Conservation (phyloP, 1,284 basidiomycete genomes). For the Marasmius fiardii region DNA sequence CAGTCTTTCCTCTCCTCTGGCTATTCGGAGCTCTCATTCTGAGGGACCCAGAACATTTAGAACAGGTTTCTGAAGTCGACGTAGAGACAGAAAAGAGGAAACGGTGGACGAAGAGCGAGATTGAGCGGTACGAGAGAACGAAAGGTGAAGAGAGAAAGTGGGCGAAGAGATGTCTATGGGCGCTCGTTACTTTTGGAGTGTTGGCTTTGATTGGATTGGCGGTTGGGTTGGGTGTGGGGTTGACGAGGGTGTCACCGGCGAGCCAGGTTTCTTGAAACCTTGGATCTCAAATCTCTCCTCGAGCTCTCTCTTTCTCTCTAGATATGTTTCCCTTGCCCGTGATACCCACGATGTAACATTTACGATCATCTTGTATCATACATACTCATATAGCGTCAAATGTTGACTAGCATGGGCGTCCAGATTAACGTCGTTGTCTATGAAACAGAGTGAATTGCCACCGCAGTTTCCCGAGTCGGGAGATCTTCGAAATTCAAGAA, state of each 20-base stretch:
- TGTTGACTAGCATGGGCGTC: no score
- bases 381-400: no score
- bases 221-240: not conserved
- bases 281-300: no score
- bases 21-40: not conserved
- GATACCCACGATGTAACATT: no score
- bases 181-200: not conserved
- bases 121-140: not conserved
- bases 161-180: not conserved
- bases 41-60: not conserved
- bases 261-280: no score
- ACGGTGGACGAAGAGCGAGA: not conserved
- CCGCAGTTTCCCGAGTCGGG: no score
- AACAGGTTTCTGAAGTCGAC: not conserved
- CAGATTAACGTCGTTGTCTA: no score
- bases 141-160: not conserved
- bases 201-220: not conserved
- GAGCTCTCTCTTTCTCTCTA: no score
- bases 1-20: conserved; percentile 1
- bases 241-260: not conserved
- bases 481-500: no score
- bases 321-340: no score
- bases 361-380: no score
- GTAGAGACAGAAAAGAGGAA: not conserved
- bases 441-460: no score